Base-by-base conservation (phyloP, 441 rosid species). In the Cnidoscolus chayamansa region DNA sequence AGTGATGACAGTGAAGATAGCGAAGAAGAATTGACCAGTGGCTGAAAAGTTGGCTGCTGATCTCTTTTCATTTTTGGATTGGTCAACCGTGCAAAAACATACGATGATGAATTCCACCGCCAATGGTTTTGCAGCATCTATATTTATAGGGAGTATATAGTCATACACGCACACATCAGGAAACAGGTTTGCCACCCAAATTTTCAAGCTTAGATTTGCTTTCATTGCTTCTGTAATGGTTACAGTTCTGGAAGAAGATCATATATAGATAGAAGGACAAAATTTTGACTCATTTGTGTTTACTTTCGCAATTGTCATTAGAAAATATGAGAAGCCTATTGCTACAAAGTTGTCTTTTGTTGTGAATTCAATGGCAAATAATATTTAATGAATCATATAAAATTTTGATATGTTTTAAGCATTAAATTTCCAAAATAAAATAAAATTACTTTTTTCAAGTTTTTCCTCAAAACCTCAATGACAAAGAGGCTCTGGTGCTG, bases 1-100 rank as follows among this genome's bases (percentile, higher is more conserved):
- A 96, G 99, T 58, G 97, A 96, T 73, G 92, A 83, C 71, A 93
- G 97, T 54, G 97, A 83, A 35, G 89, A 76, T 66, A 89, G 97
- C 11, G 99, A 90, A 66, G 89, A 84, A 77, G 98, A 96, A 9
- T 66, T 50, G 17, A 82, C 80, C 45, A 77, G 85, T 81, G 83
- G 88, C 80, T 95, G 78, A 82, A 74, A 68, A 50, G 67, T 35
- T 53, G 40, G 68, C 70, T 68, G 30, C 19, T 37, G 31, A 16
- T 67, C 70, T 30, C 37, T 68, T 66, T 54, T 51, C 2, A 47
- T 32, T 70, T 72, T 56, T 48, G 68, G 32, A 12, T 76, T 70
- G 47, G 55, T 54, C 65, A 73, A 40, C 45, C 7, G 51, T 12
- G 60, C 48, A 31, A 40, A 12, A 51, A n/a, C 49, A 25, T 37